Base-by-base conservation (phyloP, 305 asterid species). In the Salvia sclarea region DNA sequence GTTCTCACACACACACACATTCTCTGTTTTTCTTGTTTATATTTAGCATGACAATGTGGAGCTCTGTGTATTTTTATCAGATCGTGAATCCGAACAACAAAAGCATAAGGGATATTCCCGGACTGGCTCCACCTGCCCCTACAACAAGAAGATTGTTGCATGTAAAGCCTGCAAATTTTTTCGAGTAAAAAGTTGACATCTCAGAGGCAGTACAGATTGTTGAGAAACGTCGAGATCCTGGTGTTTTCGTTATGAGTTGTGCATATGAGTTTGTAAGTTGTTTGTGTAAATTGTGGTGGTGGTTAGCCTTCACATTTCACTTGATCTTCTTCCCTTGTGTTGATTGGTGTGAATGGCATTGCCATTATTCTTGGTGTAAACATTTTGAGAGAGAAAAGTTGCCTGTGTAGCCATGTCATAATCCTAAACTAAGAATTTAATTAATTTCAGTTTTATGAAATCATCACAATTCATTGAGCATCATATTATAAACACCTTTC, bases 51-150 rank as follows among this genome's bases (percentile, higher is more conserved):
- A 62, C 70, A 57, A 68, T 55, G 3, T 33, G 62, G 50, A 37
- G 69, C 16, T 30, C 66, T 72, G 43, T 70, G 21, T 52, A 50
- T 59, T 7, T 7, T 61, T 38, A 24, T 54, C 75, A 94, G 98
- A 75, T 94, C 48, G 99, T 91, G 83, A 78, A 94, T 80, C 99
- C 99, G 20, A 80, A 78, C 86, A 94, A 91, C 84, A 88, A 81
- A 80, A 78, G 75, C 82, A 86, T 94, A 74, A 78, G 96, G 77
- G 98, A 91, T 68, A 88, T 94, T 60, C 99, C 99, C 5, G 99
- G 99, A 75, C 77, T 94, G 74, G 99, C 98, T 47, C 99, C 99
- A 28, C 99, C 99, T 8, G 98, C 99, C 69, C 97, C 95, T 1
- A 64, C 89, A 5, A 41, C 96, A 25, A 85, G 99, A 84, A 89